Percentiles rank a stretch among this genome's conserved stretches.
phyloP scores from a whole-genome alignment of 1,139 yeast genomes.

The Scheffersomyces insectosa region DNA sequence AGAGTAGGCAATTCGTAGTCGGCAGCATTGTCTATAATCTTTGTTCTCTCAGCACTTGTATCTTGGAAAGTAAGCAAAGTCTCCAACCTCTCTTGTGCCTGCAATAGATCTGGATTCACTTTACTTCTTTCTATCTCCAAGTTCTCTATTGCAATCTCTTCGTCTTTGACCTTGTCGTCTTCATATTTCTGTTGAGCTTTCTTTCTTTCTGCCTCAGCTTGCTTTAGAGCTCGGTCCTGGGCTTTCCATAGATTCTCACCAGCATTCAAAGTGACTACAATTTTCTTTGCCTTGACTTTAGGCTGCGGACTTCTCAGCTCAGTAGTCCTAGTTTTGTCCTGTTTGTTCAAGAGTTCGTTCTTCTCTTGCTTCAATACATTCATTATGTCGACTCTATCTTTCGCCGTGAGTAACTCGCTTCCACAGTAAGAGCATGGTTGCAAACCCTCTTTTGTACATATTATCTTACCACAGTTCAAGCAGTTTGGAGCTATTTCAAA shows the following conservation, averaged over 20 bases:
- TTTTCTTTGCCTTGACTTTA: constrained; percentile 35
- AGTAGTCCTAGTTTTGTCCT: constrained; percentile 18
- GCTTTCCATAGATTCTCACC: constrained; percentile 69
- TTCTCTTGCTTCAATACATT: constrained; percentile 53
- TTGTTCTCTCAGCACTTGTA: constrained; percentile 85
- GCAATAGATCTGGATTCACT: constrained; percentile 53
- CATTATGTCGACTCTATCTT: constrained; percentile 62
- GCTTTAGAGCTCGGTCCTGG: constrained; percentile 62
- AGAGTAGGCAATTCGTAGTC: constrained; percentile 70
- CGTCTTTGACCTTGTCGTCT: constrained; percentile 33
- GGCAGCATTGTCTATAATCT: constrained; percentile 89
- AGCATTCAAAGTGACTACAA: constrained; percentile 49
- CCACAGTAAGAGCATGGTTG: constrained; percentile 90
- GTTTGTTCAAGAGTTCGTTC: constrained; percentile 27
- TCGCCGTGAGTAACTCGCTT: constrained; percentile 55
- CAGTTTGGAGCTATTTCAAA: constrained; percentile 93
- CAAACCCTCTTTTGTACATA: constrained; percentile 86
- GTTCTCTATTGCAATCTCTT: constrained; percentile 37
- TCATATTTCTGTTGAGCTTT: constrained; percentile 25
- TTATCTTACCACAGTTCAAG: constrained; percentile 88
- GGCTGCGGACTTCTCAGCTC: constrained; percentile 14
- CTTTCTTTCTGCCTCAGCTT: constrained; percentile 43
- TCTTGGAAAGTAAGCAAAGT: constrained; percentile 78
- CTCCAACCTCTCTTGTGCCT: constrained; percentile 74
- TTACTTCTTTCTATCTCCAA: constrained; percentile 37